A percentile compares a stretch with the other conserved stretches of the same genome.
Evolutionary conservation across 169 alveolate genomes (phyloP).

Genomic region (Eimeria sp.): DNA sequence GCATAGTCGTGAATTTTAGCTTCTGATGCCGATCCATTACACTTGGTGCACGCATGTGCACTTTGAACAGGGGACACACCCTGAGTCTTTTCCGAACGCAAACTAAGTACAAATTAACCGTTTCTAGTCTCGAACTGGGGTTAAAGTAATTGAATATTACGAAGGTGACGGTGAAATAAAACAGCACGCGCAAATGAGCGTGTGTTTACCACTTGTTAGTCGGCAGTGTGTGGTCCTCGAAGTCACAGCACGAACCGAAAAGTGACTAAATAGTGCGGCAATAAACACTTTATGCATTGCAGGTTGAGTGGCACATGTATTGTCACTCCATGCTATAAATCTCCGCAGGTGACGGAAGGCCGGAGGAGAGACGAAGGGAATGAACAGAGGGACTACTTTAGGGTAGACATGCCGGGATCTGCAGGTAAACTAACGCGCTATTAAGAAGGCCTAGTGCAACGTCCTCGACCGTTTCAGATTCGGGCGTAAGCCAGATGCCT

Average conservation of each 20-base stretch:
- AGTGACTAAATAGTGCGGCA: background rate
- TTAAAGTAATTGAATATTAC: background rate
- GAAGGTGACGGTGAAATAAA: background rate
- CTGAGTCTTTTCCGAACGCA: background rate
- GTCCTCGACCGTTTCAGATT: conserved; percentile 79
- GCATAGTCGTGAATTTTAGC: background rate
- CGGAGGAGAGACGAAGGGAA: background rate
- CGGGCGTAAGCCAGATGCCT: conserved; percentile 68
- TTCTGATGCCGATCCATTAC: background rate
- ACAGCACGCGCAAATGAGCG: background rate
- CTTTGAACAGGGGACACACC: background rate
- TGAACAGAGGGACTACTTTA: background rate
- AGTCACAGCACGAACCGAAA: background rate
- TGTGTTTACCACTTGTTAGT: background rate
- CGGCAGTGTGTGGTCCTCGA: background rate
- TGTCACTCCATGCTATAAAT: background rate
- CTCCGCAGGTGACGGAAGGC: background rate
- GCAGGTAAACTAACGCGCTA: background rate
- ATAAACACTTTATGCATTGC: background rate
- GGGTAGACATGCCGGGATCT: background rate
- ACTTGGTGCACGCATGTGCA: background rate
- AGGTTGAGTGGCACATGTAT: background rate
- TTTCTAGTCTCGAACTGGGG: background rate
- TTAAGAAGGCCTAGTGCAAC: background rate
- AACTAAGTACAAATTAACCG: background rate